A percentile compares a stretch with the other conserved stretches of the same genome.
phyloP scores from a whole-genome alignment of 2,329 filamentous ascomycete species.

The Aureobasidium sp. region DNA sequence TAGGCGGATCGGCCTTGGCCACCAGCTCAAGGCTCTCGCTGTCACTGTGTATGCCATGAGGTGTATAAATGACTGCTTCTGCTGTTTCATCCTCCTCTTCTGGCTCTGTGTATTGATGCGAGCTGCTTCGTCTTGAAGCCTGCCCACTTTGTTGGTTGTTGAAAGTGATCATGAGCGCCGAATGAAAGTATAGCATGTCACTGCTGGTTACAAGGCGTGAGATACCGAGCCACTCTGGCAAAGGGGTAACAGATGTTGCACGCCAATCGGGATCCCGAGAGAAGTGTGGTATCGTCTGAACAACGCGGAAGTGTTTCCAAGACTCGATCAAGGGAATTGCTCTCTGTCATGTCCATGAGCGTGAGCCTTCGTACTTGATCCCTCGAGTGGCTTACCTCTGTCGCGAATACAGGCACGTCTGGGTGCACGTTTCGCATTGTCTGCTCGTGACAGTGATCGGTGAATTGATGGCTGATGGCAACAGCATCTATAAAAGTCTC shows the following conservation, averaged over 20 bases:
- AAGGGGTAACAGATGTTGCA: slow-evolving; percentile 33
- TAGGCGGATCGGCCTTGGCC: slow-evolving; percentile 34
- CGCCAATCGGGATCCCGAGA: slow-evolving; percentile 36
- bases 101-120: slow-evolving; percentile 17
- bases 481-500: slow-evolving; percentile 49
- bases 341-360: slow-evolving; percentile 29
- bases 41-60: slow-evolving; percentile 49
- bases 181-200: slow-evolving; percentile 54
- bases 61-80: slow-evolving; percentile 56
- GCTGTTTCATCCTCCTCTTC: slow-evolving; percentile 29
- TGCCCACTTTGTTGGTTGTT: slow-evolving; percentile 22
- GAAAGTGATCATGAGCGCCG: slow-evolving; percentile 53
- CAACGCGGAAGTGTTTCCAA: slow-evolving; percentile 52
- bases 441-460: slow-evolving; percentile 57
- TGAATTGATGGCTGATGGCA: slow-evolving; percentile 57
- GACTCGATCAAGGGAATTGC: slow-evolving; percentile 48
- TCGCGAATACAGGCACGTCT: slow-evolving; percentile 51
- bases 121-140: slow-evolving; percentile 22
- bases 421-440: slow-evolving; percentile 50
- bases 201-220: slow-evolving; percentile 46
- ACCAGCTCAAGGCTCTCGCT: slow-evolving; percentile 37
- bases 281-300: slow-evolving; percentile 45
- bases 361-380: background rate
- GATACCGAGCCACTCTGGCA: slow-evolving; percentile 56
- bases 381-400: slow-evolving; percentile 29